Conservation (phyloP, 1,139 yeast species). For the Wickerhamomyces sp. region DNA sequence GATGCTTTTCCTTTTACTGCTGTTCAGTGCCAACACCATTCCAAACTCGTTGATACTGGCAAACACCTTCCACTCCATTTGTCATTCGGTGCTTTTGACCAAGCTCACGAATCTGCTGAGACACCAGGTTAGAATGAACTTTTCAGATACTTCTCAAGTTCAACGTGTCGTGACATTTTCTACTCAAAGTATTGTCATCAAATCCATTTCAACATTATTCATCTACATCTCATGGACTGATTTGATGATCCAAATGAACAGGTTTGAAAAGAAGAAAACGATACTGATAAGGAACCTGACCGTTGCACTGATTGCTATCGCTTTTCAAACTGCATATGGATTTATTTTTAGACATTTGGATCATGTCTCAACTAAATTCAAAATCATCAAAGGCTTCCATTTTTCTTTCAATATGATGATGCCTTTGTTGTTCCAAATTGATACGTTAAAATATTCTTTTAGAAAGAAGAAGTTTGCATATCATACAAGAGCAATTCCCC, state of each 20-base stretch:
- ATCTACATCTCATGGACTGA: conserved; percentile 39
- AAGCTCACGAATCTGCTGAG: conserved; percentile 33
- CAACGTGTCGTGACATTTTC: conserved; percentile 29
- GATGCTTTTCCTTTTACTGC: conserved; percentile 46
- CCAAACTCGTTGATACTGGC: conserved; percentile 43
- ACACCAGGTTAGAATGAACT: conserved; percentile 34
- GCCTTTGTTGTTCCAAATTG: conserved; percentile 13
- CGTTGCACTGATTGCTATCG: conserved; percentile 8
- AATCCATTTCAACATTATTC: conserved; percentile 31
- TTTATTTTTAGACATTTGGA: conserved; percentile 1
- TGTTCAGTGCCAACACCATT: conserved; percentile 44
- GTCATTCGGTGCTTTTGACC: conserved; percentile 37
- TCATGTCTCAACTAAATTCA: background rate
- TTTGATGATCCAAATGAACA: conserved; percentile 19
- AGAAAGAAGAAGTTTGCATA: conserved; percentile 30
- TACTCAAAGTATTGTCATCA: conserved; percentile 28
- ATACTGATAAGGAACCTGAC: conserved; percentile 18
- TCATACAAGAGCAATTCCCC: conserved; percentile 34
- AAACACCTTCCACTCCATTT: conserved; percentile 40
- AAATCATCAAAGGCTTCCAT: conserved; percentile 10
- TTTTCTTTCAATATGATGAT: conserved; percentile 17
- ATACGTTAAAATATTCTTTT: conserved; percentile 11
- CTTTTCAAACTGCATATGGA: conserved; percentile 8
- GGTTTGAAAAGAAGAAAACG: conserved; percentile 12
- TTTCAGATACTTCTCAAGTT: conserved; percentile 34